Conservation (phyloP, 2,329 filamentous ascomycete genomes). For the Neonectria ditissima region DNA sequence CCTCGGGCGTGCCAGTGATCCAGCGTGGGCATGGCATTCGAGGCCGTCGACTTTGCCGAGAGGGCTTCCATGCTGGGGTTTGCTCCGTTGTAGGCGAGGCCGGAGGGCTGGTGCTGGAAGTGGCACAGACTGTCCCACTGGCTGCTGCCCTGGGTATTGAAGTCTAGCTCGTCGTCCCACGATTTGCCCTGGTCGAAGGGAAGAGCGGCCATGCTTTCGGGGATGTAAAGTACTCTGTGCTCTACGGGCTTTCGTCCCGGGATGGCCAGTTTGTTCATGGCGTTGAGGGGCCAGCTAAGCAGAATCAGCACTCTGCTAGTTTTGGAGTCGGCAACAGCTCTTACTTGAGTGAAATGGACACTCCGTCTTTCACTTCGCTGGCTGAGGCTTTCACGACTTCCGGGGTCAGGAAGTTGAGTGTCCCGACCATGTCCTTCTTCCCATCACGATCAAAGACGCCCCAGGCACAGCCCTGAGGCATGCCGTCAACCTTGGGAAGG, state of each 20-base stretch:
- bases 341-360: conserved; percentile 64
- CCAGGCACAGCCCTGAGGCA: conserved; percentile 62
- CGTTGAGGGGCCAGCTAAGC: conserved; percentile 1
- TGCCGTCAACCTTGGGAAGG: conserved; percentile 55
- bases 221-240: conserved; percentile 53
- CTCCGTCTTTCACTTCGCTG: conserved; percentile 47
- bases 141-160: conserved; percentile 66
- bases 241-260: conserved; percentile 50
- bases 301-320: background rate
- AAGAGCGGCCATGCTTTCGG: conserved; percentile 29
- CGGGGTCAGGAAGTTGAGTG: conserved; percentile 64
- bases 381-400: conserved; percentile 47
- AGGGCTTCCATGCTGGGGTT: conserved; percentile 52
- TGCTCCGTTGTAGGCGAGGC: conserved; percentile 63
- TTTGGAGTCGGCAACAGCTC: conserved; percentile 4
- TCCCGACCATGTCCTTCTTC: conserved; percentile 61
- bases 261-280: conserved; percentile 46
- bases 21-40: conserved; percentile 43
- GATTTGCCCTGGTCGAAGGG: conserved; percentile 30
- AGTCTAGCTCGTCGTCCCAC: conserved; percentile 62
- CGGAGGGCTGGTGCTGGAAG: conserved; percentile 57
- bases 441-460: conserved; percentile 59
- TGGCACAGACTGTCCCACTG: conserved; percentile 68
- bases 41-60: conserved; percentile 36
- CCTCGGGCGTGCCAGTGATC: conserved; percentile 61